Evolutionary conservation across 257 asterid species (phyloP).

Genomic region (Capsicum rhomboideum): DNA sequence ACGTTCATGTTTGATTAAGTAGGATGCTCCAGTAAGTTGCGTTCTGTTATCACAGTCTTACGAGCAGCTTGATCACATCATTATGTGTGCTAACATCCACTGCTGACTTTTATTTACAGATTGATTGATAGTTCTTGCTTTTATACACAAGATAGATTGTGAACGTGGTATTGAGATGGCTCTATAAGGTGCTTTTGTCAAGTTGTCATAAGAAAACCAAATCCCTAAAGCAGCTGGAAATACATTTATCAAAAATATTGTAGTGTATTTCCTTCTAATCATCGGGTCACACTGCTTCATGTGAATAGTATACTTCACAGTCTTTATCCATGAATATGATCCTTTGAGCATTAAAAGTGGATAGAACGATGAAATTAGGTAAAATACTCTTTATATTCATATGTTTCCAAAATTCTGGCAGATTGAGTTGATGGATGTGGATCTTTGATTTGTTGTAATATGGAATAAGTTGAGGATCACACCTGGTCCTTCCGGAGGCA

Average conservation of each 20-base stretch:
- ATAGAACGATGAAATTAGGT: neutral
- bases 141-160: neutral
- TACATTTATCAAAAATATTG: neutral
- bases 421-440: neutral
- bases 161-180: neutral
- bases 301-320: neutral
- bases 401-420: neutral
- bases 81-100: neutral
- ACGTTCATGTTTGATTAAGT: neutral
- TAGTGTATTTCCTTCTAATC: neutral
- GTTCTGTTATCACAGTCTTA: neutral
- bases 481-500: neutral
- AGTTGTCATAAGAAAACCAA: neutral
- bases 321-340: neutral
- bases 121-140: neutral
- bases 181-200: neutral
- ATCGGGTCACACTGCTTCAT: neutral
- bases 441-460: neutral
- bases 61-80: neutral
- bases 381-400: neutral
- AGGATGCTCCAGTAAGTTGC: neutral
- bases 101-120: neutral
- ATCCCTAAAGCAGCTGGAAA: neutral
- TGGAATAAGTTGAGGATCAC: neutral
- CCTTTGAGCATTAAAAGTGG: neutral